Evolutionary conservation across 768 basidiomycete genomes (phyloP).

Genomic region (Lactifluus subvellereus): DNA sequence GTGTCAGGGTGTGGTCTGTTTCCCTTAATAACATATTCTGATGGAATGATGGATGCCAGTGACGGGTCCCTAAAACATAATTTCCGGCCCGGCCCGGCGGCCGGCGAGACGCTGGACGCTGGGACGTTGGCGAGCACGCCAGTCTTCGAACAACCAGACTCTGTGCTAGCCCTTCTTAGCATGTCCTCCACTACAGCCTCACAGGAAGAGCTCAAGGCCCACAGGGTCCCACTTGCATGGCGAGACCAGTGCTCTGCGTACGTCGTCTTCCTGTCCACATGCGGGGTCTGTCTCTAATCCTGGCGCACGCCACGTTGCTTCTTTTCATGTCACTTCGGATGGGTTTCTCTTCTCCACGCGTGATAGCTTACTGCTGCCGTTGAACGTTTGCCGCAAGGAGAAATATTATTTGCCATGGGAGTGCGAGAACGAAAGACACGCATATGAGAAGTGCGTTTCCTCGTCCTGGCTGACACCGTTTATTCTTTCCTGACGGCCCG

Average conservation of each 20-base stretch:
- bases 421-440: slow-evolving; percentile 82
- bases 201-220: slow-evolving; percentile 71
- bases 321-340: neutral
- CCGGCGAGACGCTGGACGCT: too few relatives aligned
- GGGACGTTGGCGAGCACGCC: too few relatives aligned
- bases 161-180: slow-evolving; percentile 26
- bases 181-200: slow-evolving; percentile 74
- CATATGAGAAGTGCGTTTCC: slow-evolving; percentile 71
- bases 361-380: slow-evolving; percentile 71
- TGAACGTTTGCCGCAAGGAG: slow-evolving; percentile 81
- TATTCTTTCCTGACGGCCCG: neutral
- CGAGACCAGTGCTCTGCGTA: slow-evolving; percentile 90
- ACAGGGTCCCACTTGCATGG: slow-evolving; percentile 74
- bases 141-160: too few relatives aligned
- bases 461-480: neutral
- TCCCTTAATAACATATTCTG: too few relatives aligned
- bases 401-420: slow-evolving; percentile 85
- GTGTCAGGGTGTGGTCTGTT: too few relatives aligned
- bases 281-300: neutral
- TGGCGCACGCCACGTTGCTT: neutral
- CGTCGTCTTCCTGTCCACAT: slow-evolving; percentile 31
- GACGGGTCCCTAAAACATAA: too few relatives aligned
- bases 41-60: too few relatives aligned
- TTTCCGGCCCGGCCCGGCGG: too few relatives aligned
- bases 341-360: neutral